phyloP scores from a whole-genome alignment of 2,329 filamentous ascomycete species.

The Cucurbitaria berberidis region DNA sequence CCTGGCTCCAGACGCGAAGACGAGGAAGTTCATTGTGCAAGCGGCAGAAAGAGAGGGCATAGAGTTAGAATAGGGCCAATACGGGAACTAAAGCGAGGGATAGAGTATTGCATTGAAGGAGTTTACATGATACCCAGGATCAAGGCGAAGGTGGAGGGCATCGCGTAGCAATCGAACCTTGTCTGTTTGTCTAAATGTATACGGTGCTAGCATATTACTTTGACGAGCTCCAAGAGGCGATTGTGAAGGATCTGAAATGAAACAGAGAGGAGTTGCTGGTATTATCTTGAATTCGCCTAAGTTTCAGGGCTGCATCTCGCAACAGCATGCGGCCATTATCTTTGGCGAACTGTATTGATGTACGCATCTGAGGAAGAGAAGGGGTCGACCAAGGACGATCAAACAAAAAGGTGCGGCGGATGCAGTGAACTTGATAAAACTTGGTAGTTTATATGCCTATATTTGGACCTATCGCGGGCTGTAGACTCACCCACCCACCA shows the following conservation, averaged over 20 bases:
- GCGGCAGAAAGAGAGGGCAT: slow-evolving; percentile 86
- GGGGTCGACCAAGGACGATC: neutral
- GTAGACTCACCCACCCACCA: neutral
- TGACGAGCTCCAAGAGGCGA: too few species aligned
- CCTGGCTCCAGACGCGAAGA: slow-evolving; percentile 84
- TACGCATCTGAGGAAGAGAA: too few species aligned
- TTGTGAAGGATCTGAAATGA: too few species aligned
- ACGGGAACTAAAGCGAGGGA: neutral
- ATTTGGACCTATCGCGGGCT: neutral
- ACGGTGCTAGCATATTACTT: too few species aligned
- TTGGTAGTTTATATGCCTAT: neutral
- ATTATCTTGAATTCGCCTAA: too few species aligned
- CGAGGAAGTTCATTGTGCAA: slow-evolving; percentile 76
- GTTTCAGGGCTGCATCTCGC: too few species aligned
- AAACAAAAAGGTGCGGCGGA: neutral
- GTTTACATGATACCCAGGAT: slow-evolving; percentile 20
- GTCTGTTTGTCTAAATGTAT: neutral
- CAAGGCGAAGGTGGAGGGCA: neutral
- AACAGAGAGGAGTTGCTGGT: too few species aligned
- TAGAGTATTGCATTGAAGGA: slow-evolving; percentile 9
- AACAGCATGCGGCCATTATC: too few species aligned
- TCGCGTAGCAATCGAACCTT: neutral
- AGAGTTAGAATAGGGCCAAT: slow-evolving; percentile 54
- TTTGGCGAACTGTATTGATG: too few species aligned
- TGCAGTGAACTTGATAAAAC: neutral